Conservation (phyloP, 2,329 filamentous ascomycete species). For the Fusarium gaditjirri region DNA sequence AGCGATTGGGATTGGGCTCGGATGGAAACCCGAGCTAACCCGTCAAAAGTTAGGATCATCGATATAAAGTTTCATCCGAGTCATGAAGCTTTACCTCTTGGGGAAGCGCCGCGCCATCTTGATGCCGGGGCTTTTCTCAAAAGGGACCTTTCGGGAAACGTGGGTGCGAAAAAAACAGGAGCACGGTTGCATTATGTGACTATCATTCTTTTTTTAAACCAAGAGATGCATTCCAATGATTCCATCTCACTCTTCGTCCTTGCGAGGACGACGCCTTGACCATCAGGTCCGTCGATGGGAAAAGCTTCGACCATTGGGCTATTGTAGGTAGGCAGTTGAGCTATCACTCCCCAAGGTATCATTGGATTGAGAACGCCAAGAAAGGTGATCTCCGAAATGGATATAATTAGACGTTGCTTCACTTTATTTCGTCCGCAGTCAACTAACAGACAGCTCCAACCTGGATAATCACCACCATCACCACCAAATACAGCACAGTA, state of each 20-base stretch:
- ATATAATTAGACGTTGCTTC: slow-evolving; percentile 21
- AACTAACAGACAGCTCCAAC: slow-evolving; percentile 9
- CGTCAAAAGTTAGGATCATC: slow-evolving; percentile 9
- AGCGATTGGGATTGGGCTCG: slow-evolving; percentile 25
- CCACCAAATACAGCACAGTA: background rate
- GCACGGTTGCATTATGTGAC: background rate
- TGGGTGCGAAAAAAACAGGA: slow-evolving; percentile 5
- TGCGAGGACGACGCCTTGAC: background rate
- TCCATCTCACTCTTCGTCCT: background rate
- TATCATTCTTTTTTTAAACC: background rate
- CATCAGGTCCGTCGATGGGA: background rate
- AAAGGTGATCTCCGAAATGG: slow-evolving; percentile 13
- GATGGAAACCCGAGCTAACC: slow-evolving; percentile 17
- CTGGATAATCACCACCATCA: background rate
- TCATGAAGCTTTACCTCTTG: slow-evolving; percentile 25
- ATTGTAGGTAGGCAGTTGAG: background rate
- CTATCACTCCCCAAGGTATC: background rate
- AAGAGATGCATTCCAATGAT: background rate
- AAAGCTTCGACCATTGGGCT: slow-evolving; percentile 11
- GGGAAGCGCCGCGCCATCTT: slow-evolving; percentile 40
- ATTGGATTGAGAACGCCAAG: background rate
- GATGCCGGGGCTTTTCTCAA: slow-evolving; percentile 25
- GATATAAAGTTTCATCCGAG: slow-evolving; percentile 36
- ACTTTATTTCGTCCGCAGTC: background rate
- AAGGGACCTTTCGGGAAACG: slow-evolving; percentile 4